Conservation (phyloP, 2,329 filamentous ascomycete species). For the Botrytis tulipae region DNA sequence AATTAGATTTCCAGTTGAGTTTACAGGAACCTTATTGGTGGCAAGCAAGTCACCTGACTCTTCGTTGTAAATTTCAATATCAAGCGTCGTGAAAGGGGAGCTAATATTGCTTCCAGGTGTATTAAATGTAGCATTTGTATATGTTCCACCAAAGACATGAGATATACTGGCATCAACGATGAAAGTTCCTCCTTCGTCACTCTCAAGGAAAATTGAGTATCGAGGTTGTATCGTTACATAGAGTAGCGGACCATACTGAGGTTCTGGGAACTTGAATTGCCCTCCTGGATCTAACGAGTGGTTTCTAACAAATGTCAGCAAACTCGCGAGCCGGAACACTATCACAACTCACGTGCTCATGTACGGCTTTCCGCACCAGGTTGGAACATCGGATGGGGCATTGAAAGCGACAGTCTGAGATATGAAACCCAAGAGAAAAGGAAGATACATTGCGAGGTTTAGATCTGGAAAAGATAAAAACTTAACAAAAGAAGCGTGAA, state of each 20-base stretch:
- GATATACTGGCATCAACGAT: slow-evolving; percentile 46
- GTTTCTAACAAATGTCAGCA: slow-evolving; percentile 38
- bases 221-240: slow-evolving; percentile 47
- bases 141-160: slow-evolving; percentile 41
- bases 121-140: slow-evolving; percentile 31
- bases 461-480: background rate
- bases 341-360: slow-evolving; percentile 38
- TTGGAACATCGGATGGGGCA: slow-evolving; percentile 28
- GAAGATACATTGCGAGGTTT: background rate
- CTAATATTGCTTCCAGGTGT: slow-evolving; percentile 22
- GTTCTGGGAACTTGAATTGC: slow-evolving; percentile 44
- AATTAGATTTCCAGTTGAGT: slow-evolving; percentile 41
- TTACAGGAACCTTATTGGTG: slow-evolving; percentile 38
- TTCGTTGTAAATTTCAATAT: slow-evolving; percentile 37
- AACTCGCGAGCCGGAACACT: background rate
- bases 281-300: slow-evolving; percentile 50
- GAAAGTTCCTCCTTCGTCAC: slow-evolving; percentile 42
- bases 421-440: background rate
- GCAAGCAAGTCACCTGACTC: slow-evolving; percentile 34
- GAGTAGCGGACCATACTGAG: slow-evolving; percentile 41
- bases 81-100: slow-evolving; percentile 27
- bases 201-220: slow-evolving; percentile 48
- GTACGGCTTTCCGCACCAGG: slow-evolving; percentile 49
- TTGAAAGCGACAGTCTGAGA: slow-evolving; percentile 27
- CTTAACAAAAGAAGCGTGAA: background rate